These are phyloP conservation scores for Vaccinium vitisidaea DNA, from an alignment of 148 eudicot species.

Conservation along the genomic window DNA sequence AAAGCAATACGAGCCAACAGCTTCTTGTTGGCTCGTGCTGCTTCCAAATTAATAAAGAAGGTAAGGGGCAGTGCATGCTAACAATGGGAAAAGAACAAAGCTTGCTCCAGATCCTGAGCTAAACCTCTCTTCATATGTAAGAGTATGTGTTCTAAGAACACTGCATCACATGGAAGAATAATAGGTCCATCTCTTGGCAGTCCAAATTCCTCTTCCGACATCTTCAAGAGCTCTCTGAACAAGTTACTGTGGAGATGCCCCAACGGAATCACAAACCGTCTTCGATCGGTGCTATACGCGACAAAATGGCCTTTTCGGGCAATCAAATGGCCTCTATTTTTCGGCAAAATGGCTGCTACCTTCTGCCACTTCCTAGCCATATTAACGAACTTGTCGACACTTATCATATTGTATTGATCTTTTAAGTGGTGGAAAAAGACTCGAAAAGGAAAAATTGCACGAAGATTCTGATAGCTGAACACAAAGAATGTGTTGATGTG, in stretches of 20 bases:
- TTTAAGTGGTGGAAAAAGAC: not conserved
- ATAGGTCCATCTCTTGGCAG: conserved; percentile 39
- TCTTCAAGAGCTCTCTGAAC: conserved; percentile 34
- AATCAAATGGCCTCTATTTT: not conserved
- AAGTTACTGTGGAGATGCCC: conserved; percentile 25
- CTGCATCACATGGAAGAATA: conserved; percentile 39
- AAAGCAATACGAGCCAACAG: not conserved
- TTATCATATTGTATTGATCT: not conserved
- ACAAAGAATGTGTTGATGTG: not conserved
- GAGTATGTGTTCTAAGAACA: conserved; percentile 29
- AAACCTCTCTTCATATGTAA: conserved; percentile 23
- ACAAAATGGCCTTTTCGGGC: conserved; percentile 37
- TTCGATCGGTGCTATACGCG: conserved; percentile 27
- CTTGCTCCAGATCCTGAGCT: conserved; percentile 20
- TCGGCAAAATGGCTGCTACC: conserved; percentile 20
- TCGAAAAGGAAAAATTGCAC: not conserved
- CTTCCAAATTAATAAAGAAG: not conserved
- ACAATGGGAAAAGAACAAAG: conserved; percentile 17
- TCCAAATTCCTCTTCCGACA: conserved; percentile 55
- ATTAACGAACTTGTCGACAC: not conserved
- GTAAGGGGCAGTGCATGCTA: not conserved
- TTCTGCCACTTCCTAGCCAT: conserved; percentile 14
- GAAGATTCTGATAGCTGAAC: not conserved
- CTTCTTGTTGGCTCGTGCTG: conserved; percentile 34
- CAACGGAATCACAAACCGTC: conserved; percentile 31